Evolutionary conservation across 352 stramenopile species (phyloP).

Genomic region (Phytophthora podocarpi): DNA sequence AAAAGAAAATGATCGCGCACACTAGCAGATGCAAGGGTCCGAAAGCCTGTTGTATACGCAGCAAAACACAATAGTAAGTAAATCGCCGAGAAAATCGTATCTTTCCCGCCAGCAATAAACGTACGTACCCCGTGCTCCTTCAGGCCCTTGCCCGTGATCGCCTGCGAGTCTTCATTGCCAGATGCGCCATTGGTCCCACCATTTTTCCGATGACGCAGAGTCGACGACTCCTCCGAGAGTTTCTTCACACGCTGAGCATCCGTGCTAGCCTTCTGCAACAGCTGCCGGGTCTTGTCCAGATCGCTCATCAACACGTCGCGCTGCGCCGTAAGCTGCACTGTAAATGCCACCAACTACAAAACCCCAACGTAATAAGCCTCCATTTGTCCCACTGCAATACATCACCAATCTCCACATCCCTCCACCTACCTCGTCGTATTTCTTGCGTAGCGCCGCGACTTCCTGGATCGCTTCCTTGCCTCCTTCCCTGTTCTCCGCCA

Average conservation of each 20-base stretch:
- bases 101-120: background rate
- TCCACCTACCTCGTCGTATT: conserved; percentile 85
- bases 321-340: conserved; percentile 86
- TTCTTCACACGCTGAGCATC: conserved; percentile 73
- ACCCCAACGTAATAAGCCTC: background rate
- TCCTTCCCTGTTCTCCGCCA: conserved; percentile 32
- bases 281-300: conserved; percentile 78
- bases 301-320: conserved; percentile 87
- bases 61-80: background rate
- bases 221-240: conserved; percentile 57
- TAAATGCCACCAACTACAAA: conserved; percentile 84
- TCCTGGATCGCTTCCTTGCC: conserved; percentile 66
- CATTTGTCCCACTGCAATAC: too few relatives aligned
- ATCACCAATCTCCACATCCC: too few relatives aligned
- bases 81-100: background rate
- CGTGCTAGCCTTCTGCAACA: conserved; percentile 71
- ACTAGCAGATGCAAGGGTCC: conserved; percentile 84
- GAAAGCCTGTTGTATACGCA: conserved; percentile 50
- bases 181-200: conserved; percentile 18
- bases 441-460: conserved; percentile 77
- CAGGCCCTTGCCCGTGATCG: conserved; percentile 34
- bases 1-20: conserved; percentile 90
- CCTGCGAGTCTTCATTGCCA: conserved; percentile 44
- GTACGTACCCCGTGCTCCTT: conserved; percentile 66
- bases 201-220: conserved; percentile 78